Evolutionary conservation across 805 yeast species (phyloP).

Genomic region (Sugiyamaella chiloensis): DNA sequence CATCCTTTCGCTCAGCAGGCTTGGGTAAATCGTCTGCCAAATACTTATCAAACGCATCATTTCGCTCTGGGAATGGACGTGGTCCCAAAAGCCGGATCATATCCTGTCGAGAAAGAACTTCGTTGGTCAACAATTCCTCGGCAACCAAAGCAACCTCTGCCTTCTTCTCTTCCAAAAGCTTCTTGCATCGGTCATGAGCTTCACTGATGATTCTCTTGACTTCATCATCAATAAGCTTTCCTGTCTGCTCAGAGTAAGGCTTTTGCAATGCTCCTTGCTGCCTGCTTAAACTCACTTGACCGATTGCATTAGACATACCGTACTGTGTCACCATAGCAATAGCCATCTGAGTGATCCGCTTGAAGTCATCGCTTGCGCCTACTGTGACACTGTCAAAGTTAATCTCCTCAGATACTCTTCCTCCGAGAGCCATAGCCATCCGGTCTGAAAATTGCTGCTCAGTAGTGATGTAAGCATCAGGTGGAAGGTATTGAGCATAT

Average conservation of each 20-base stretch:
- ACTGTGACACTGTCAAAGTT: conserved; percentile 85
- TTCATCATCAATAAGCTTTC: conserved; percentile 63
- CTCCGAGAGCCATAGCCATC: conserved; percentile 94
- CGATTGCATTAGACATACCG: conserved; percentile 84
- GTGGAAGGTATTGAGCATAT: conserved; percentile 93
- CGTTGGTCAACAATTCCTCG: conserved; percentile 64
- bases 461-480: conserved; percentile 76
- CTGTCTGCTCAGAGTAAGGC: conserved; percentile 73
- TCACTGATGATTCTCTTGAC: conserved; percentile 64
- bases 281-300: conserved; percentile 55
- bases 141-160: conserved; percentile 69
- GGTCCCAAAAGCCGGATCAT: conserved; percentile 74
- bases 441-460: conserved; percentile 74
- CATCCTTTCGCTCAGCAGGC: conserved; percentile 1
- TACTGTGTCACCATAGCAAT: conserved; percentile 81
- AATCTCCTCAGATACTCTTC: conserved; percentile 86
- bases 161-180: conserved; percentile 54
- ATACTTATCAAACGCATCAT: conserved; percentile 89
- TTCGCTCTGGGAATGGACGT: conserved; percentile 73
- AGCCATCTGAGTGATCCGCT: conserved; percentile 86
- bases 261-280: conserved; percentile 40
- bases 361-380: conserved; percentile 91
- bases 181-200: conserved; percentile 58
- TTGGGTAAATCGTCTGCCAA: conserved; percentile 32
- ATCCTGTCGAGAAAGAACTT: conserved; percentile 77